Evolutionary conservation across 23 red algal genomes (phyloP).

Genomic region (Chondrus crispus): DNA sequence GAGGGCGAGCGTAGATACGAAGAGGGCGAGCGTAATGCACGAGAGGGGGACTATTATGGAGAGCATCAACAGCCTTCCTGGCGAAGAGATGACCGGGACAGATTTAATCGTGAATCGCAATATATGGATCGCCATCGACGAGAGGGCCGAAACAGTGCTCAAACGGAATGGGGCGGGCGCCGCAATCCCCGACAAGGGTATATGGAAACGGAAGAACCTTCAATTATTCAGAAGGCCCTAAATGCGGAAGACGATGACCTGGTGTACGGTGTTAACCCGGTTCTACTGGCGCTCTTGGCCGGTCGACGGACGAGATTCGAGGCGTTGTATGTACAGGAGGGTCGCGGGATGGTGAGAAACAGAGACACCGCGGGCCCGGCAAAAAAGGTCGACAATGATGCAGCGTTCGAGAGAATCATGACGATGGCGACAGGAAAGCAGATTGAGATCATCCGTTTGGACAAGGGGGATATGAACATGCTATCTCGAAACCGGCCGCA

Average conservation of each 20-base stretch:
- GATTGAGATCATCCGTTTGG: constrained; percentile 5
- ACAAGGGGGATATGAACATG: constrained; percentile 87
- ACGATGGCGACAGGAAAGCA: background rate
- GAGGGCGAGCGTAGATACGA: no score
- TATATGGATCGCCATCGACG: no score
- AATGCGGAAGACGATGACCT: constrained; percentile 64
- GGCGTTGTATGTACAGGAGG: constrained; percentile 54
- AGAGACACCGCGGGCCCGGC: background rate
- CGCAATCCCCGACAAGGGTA: no score
- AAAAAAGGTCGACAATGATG: constrained; percentile 33
- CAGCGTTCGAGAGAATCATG: constrained; percentile 25
- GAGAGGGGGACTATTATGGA: no score
- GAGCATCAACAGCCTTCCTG: no score
- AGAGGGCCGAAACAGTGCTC: no score
- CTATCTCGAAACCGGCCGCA: constrained; percentile 77
- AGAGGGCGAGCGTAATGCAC: no score
- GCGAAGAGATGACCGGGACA: no score
- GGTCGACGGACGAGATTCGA: constrained; percentile 39
- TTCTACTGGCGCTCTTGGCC: constrained; percentile 57
- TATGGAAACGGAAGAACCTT: background rate
- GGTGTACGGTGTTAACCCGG: constrained; percentile 85
- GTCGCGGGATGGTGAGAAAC: background rate
- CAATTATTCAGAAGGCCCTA: constrained; percentile 6
- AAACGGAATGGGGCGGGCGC: no score
- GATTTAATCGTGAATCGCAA: no score